phyloP scores from a whole-genome alignment of 768 basidiomycete species.

The Suillus cothurnatus region DNA sequence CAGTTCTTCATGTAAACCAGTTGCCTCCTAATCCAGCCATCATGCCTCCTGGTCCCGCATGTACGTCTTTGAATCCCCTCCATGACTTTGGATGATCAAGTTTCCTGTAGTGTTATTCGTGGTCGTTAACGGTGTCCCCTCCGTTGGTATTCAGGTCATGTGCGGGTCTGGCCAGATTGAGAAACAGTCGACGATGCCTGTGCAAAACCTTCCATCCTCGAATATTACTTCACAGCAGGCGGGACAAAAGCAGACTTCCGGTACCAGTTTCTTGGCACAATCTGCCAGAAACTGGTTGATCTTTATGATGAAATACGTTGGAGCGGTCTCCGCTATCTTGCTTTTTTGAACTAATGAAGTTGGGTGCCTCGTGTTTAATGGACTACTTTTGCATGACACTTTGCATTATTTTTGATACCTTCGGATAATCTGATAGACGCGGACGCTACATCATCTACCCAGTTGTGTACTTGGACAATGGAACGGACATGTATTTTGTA shows the following conservation, averaged over 20 bases:
- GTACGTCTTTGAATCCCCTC: constrained; percentile 18
- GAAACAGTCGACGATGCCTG: constrained; percentile 44
- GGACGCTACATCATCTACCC: not conserved
- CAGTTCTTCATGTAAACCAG: constrained; percentile 67
- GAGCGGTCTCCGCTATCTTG: constrained; percentile 1
- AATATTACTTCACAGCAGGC: constrained; percentile 4
- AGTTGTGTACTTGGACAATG: not conserved
- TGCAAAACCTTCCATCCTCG: constrained; percentile 37
- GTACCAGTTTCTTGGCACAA: constrained; percentile 9
- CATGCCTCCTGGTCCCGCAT: constrained; percentile 68
- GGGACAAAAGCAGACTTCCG: constrained; percentile 6
- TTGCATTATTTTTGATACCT: not conserved
- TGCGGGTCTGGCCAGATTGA: constrained; percentile 75
- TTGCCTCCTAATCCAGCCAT: constrained; percentile 77
- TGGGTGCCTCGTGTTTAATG: not conserved
- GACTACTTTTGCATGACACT: not conserved
- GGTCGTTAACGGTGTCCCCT: constrained; percentile 79
- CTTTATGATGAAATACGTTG: constrained; percentile 6
- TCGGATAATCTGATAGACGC: not conserved
- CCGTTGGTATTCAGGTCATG: constrained; percentile 71
- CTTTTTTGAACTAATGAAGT: constrained; percentile 8
- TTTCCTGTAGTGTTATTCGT: constrained; percentile 58
- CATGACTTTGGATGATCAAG: not conserved
- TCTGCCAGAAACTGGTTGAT: not conserved
- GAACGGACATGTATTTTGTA: not conserved